A percentile compares a stretch with the other conserved stretches of the same genome.
Conservation (phyloP, 345 rosid species). For the Eutrema yunnanense region DNA sequence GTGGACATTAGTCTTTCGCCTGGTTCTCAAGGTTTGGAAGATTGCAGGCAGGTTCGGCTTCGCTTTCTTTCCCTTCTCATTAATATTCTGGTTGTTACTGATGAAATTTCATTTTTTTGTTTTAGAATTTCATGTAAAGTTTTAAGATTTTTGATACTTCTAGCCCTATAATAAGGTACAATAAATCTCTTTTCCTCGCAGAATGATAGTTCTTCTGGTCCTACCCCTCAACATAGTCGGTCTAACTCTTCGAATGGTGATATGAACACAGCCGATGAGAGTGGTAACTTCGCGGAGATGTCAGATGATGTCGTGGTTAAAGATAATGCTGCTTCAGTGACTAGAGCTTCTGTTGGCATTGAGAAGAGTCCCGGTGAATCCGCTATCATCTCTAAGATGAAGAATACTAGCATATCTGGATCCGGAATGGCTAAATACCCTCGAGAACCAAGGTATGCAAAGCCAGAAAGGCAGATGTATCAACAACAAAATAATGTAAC, state of each 20-base stretch:
- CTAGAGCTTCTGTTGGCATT: constrained; percentile 12
- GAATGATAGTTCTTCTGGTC: constrained; percentile 35
- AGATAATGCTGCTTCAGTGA: constrained; percentile 10
- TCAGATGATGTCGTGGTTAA: constrained; percentile 27
- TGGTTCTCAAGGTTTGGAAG: constrained; percentile 27
- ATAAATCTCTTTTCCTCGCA: constrained; percentile 20
- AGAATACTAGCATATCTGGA: constrained; percentile 35
- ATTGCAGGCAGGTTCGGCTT: constrained; percentile 37
- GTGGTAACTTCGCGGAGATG: constrained; percentile 20
- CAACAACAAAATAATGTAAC: constrained; percentile 34
- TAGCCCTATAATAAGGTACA: background rate
- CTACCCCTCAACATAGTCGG: constrained; percentile 38
- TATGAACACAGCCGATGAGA: constrained; percentile 30
- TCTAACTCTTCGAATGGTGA: constrained; percentile 37
- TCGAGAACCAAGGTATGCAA: constrained; percentile 32
- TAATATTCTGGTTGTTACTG: background rate
- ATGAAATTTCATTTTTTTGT: background rate
- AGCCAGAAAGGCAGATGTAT: constrained; percentile 26
- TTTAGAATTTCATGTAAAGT: background rate
- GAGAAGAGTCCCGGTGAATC: constrained; percentile 21
- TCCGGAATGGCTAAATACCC: constrained; percentile 15
- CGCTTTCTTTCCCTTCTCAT: background rate
- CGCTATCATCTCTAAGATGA: constrained; percentile 28
- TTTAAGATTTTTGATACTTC: background rate
- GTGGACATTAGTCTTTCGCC: constrained; percentile 21